A percentile compares a stretch with the other conserved stretches of the same genome.
Conservation (phyloP, 345 rosid genomes). For the Stellera chamaejasme region DNA sequence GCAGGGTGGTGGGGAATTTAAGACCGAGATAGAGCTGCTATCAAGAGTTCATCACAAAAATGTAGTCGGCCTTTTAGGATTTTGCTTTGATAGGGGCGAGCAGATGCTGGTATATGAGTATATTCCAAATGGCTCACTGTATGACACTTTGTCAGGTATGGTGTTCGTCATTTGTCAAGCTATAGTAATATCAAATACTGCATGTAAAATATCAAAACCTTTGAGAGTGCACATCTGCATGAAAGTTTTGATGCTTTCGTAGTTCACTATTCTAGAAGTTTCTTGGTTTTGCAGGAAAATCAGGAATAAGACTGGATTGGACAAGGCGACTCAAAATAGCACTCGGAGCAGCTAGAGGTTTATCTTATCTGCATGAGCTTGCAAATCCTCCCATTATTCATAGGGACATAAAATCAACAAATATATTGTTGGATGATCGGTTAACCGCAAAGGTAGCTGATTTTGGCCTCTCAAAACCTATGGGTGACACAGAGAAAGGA, state of each 20-base stretch:
- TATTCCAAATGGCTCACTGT: constrained; percentile 55
- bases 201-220: too few species aligned
- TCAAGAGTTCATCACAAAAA: constrained; percentile 87
- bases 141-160: constrained; percentile 65
- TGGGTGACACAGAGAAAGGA: constrained; percentile 46
- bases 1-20: constrained; percentile 82
- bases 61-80: constrained; percentile 62
- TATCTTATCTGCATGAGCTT: constrained; percentile 86
- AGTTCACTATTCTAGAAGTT: too few species aligned
- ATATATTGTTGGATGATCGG: constrained; percentile 70
- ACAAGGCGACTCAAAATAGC: constrained; percentile 63
- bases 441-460: constrained; percentile 85
- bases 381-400: constrained; percentile 96
- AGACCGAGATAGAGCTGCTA: constrained; percentile 83
- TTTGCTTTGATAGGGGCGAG: constrained; percentile 65
- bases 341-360: constrained; percentile 76
- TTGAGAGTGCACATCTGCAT: neutral
- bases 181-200: too few species aligned
- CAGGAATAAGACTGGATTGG: constrained; percentile 82
- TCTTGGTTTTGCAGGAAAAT: constrained; percentile 40
- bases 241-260: neutral
- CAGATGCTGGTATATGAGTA: constrained; percentile 73
- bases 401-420: constrained; percentile 80
- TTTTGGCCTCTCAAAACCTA: constrained; percentile 82
- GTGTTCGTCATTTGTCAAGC: neutral